phyloP scores from a whole-genome alignment of 805 yeast species.

The Candida jianshihensis region DNA sequence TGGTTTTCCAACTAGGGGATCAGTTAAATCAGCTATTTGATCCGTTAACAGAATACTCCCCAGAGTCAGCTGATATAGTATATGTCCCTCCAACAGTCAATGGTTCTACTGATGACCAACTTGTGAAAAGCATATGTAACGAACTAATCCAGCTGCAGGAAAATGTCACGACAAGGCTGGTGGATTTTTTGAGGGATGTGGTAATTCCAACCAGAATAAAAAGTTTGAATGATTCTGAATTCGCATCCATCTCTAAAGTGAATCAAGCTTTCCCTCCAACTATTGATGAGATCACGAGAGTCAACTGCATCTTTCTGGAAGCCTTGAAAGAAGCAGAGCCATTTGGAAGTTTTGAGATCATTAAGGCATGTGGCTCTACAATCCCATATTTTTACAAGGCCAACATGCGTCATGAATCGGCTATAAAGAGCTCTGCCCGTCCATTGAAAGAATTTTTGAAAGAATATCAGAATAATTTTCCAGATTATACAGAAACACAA shows the following conservation, averaged over 20 bases:
- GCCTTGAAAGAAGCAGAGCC: conserved; percentile 61
- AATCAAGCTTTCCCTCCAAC: conserved; percentile 90
- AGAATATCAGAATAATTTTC: conserved; percentile 26
- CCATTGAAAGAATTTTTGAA: conserved; percentile 36
- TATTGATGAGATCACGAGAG: conserved; percentile 85
- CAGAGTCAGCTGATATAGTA: conserved; percentile 71
- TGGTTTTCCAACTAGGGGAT: conserved; percentile 74
- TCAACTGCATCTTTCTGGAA: conserved; percentile 78
- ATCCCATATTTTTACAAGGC: conserved; percentile 91
- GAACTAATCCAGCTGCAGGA: conserved; percentile 72
- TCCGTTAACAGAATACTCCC: conserved; percentile 85
- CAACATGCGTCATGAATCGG: conserved; percentile 90
- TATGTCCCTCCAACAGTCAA: conserved; percentile 51
- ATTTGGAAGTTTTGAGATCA: conserved; percentile 66
- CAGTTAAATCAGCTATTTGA: conserved; percentile 87
- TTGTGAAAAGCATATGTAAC: conserved; percentile 47
- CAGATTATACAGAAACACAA: conserved; percentile 39
- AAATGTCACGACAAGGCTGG: conserved; percentile 58
- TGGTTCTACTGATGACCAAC: conserved; percentile 24
- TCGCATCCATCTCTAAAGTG: conserved; percentile 54
- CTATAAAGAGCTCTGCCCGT: conserved; percentile 56
- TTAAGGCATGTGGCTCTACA: conserved; percentile 74
- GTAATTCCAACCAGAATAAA: conserved; percentile 71
- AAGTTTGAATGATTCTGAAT: conserved; percentile 48
- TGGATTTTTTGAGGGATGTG: conserved; percentile 69